Percentiles rank a stretch among this genome's conserved stretches.
Evolutionary conservation across 768 basidiomycete genomes (phyloP).

Genomic region (Lentinula sp.): DNA sequence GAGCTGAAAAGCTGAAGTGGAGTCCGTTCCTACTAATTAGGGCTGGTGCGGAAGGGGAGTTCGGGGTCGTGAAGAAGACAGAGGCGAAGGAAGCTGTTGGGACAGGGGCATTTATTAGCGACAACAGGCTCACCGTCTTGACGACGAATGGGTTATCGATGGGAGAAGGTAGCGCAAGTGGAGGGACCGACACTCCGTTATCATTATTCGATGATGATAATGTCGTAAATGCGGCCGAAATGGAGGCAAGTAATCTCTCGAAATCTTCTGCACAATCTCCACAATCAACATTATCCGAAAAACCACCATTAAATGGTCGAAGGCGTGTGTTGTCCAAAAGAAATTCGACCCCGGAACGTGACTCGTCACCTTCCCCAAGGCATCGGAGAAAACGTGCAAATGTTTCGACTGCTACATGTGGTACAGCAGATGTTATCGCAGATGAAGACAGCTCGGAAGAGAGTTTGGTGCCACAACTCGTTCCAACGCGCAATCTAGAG

Average conservation of each 20-base stretch:
- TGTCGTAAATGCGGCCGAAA: slow-evolving; percentile 14
- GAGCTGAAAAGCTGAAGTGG: slow-evolving; percentile 88
- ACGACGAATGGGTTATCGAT: background rate
- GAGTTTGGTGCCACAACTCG: background rate
- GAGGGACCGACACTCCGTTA: slow-evolving; percentile 9
- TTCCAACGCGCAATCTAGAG: background rate
- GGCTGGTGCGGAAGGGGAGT: slow-evolving; percentile 17
- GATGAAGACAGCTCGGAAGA: background rate
- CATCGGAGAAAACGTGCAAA: background rate
- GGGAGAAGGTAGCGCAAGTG: slow-evolving; percentile 5
- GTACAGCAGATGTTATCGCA: background rate
- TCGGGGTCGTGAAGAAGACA: slow-evolving; percentile 18
- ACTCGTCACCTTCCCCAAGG: background rate
- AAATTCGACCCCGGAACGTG: background rate
- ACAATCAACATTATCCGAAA: background rate
- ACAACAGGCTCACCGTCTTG: slow-evolving; percentile 5
- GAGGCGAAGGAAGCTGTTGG: slow-evolving; percentile 12
- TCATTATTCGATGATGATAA: slow-evolving; percentile 23
- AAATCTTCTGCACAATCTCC: background rate
- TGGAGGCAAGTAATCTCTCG: slow-evolving; percentile 3
- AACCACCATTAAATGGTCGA: background rate
- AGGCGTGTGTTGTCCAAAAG: background rate
- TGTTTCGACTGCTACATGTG: background rate
- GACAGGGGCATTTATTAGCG: slow-evolving; percentile 9
- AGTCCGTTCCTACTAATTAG: slow-evolving; percentile 81